Evolutionary conservation across 805 yeast species (phyloP), one percentile per base, ranked within the genome.

Genomic region (Candida alai): DNA sequence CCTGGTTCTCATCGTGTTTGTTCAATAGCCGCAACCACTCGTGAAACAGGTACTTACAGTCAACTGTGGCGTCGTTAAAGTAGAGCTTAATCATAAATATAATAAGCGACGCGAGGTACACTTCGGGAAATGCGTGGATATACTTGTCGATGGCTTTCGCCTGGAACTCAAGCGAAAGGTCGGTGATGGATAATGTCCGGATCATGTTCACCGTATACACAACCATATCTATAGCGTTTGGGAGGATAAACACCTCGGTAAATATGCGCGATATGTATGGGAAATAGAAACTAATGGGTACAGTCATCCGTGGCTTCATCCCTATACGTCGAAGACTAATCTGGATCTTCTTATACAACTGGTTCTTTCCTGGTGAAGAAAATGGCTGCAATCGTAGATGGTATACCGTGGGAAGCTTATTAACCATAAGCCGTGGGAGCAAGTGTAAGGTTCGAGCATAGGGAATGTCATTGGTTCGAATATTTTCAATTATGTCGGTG

Each of bases 141-240:
- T 25, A 32, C 12, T 7, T 12, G 6, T 18, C 19, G 23, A 38
- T 9, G 12, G 30, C n/a, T 10, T 6, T n/a, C 14, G n/a, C 11
- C 3, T 22, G 22, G 31, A 28, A 35, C 8, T 18, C 13, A 13
- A 32, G 15, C 9, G 5, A 9, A 4, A 32, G 13, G 2, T 7
- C 11, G 21, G 24, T 24, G 3, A 32, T 15, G 5, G 15, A 27
- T 7, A 52, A 17, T 28, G 31, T 34, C 16, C 42, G 30, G 8
- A 47, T 27, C 15, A 60, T 22, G 6, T 40, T 39, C 8, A 65
- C 60, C 19, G 67, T 52, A 0, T 50, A 35, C 19, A 28, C n/a
- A 17, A 70, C 69, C 2, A 80, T 45, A 24, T 72, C 73, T 3
- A 78, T 64, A 1, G 88, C 47, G 36, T 62, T 57, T 3, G 69